A percentile compares a stretch with the other conserved stretches of the same genome.
Evolutionary conservation across 73 alveolate species (phyloP).

Genomic region (Paramecium biaurelia): DNA sequence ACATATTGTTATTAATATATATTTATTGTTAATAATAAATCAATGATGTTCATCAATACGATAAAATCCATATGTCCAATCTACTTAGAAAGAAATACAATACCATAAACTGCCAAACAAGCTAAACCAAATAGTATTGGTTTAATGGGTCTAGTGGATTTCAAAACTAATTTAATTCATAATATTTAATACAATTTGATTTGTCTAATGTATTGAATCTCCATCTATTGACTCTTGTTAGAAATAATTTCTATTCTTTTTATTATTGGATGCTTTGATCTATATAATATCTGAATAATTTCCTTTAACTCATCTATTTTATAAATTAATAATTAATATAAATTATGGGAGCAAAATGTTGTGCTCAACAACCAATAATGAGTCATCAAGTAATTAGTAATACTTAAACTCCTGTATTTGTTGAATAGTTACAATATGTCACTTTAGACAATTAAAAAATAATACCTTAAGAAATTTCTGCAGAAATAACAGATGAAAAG

Average conservation of each 20-base stretch:
- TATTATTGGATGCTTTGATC: conserved; percentile 28
- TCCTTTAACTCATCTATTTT: conserved; percentile 22
- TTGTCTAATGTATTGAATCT: conserved; percentile 53
- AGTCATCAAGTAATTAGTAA: background rate
- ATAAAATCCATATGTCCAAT: conserved; percentile 61
- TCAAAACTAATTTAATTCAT: background rate
- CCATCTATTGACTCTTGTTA: conserved; percentile 62
- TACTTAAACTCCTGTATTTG: background rate
- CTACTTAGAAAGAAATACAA: background rate
- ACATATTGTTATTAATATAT: background rate
- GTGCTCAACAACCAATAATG: background rate
- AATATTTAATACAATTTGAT: conserved; percentile 36
- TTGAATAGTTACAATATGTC: background rate
- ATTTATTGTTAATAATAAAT: conserved; percentile 19
- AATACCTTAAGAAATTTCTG: background rate
- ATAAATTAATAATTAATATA: background rate
- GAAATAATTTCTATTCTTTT: conserved; percentile 41
- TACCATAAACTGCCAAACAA: conserved; percentile 47
- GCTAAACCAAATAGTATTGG: conserved; percentile 32
- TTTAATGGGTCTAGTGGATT: conserved; percentile 53
- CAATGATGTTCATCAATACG: conserved; percentile 64
- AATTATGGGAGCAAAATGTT: conserved; percentile 32
- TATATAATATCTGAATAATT: conserved; percentile 48
- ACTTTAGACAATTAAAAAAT: background rate
- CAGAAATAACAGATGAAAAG: background rate